A percentile compares a stretch with the other conserved stretches of the same genome.
These are phyloP conservation scores for Shiraia sp. DNA, from an alignment of 2,329 filamentous ascomycete species.

Conservation along the genomic window DNA sequence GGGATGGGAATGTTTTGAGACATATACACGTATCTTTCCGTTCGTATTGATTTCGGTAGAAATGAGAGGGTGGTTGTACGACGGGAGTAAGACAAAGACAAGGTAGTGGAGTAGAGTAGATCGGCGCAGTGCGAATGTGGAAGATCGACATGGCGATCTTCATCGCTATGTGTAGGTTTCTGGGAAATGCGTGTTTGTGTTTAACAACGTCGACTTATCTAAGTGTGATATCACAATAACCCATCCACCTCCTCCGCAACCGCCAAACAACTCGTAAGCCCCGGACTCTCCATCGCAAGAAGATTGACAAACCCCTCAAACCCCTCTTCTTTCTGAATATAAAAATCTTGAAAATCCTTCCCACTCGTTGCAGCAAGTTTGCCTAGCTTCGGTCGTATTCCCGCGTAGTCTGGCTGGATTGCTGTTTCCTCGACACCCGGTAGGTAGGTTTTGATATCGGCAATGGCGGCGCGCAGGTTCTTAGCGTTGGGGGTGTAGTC, in stretches of 20 bases:
- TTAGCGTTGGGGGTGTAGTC: conserved; percentile 70
- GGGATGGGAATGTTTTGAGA: too few species aligned
- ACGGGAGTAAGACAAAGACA: too few species aligned
- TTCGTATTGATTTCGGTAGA: too few species aligned
- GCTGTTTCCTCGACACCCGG: conserved; percentile 69
- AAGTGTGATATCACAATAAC: too few species aligned
- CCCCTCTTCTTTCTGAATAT: conserved; percentile 75
- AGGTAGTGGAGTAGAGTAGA: too few species aligned
- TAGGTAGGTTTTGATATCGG: conserved; percentile 77
- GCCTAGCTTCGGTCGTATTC: conserved; percentile 84
- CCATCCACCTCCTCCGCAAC: conserved; percentile 78
- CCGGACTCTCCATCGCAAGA: conserved; percentile 90
- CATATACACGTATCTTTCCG: too few species aligned
- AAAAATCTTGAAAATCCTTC: conserved; percentile 80
- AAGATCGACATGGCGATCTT: too few species aligned
- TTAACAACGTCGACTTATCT: too few species aligned
- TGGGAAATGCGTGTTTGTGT: too few species aligned
- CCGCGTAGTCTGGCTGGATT: conserved; percentile 82
- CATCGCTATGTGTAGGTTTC: too few species aligned
- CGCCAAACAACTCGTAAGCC: conserved; percentile 82
- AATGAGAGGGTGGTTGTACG: too few species aligned
- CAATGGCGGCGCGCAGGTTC: conserved; percentile 68
- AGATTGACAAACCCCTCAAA: conserved; percentile 85
- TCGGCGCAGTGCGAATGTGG: too few species aligned
- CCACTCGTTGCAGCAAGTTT: conserved; percentile 63